Percentiles rank a stretch among this genome's conserved stretches.
Evolutionary conservation across 2,329 filamentous ascomycete species (phyloP).

Genomic region (Pyricularia grisea): DNA sequence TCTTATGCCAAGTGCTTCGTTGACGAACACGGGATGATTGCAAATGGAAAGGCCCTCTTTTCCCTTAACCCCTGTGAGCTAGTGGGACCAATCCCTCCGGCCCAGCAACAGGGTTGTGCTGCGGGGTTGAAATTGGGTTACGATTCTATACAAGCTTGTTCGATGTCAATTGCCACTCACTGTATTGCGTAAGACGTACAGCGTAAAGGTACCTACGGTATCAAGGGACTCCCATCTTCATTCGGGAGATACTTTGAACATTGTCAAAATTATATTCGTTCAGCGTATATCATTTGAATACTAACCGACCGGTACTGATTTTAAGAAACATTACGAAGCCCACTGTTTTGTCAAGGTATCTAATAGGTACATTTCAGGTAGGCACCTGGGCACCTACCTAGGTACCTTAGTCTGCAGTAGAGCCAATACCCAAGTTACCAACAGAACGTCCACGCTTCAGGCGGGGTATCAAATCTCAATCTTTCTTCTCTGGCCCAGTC

Average conservation of each 20-base stretch:
- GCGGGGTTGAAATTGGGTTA: neutral
- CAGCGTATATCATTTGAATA: neutral
- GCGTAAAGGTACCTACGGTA: neutral
- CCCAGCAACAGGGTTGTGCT: neutral
- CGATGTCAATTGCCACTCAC: neutral
- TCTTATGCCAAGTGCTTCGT: neutral
- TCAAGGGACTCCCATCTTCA: neutral
- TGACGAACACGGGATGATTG: neutral
- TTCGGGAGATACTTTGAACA: neutral
- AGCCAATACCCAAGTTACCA: neutral
- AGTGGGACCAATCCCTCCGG: neutral
- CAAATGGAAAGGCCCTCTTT: neutral
- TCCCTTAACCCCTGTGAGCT: neutral
- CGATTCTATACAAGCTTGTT: neutral
- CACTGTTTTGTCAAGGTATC: too few relatives aligned
- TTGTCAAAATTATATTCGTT: too few relatives aligned
- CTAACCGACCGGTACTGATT: neutral
- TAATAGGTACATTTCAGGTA: too few relatives aligned
- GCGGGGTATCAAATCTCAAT: slow-evolving; percentile 1
- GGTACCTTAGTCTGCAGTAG: too few relatives aligned
- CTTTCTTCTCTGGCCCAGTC: neutral
- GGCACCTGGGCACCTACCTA: too few relatives aligned
- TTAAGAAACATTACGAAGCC: neutral
- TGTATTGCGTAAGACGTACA: neutral
- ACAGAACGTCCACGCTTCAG: neutral